Conservation (phyloP, 768 basidiomycete species). For the Leucosporidium scottii region DNA sequence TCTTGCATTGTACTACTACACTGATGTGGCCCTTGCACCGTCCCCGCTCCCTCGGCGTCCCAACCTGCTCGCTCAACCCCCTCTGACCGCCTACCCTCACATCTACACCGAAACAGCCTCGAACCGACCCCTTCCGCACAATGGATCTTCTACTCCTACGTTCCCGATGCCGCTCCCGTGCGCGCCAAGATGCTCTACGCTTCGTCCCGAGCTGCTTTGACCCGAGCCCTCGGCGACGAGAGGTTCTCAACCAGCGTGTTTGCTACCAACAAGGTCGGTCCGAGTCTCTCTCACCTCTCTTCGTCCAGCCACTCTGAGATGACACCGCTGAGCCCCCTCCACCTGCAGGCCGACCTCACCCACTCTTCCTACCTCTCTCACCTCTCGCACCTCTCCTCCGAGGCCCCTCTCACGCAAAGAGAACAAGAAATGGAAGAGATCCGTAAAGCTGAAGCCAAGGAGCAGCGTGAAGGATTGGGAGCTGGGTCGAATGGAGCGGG, state of each 20-base stretch:
- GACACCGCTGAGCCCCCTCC: background rate
- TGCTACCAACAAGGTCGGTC: slow-evolving; percentile 63
- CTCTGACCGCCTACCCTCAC: background rate
- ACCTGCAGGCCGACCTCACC: slow-evolving; percentile 43
- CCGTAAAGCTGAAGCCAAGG: slow-evolving; percentile 62
- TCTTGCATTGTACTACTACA: slow-evolving; percentile 37
- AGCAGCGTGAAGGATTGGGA: background rate
- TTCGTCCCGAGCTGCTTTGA: slow-evolving; percentile 61
- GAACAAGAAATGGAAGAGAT: slow-evolving; percentile 77
- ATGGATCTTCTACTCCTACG: slow-evolving; percentile 72
- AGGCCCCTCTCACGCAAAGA: slow-evolving; percentile 70
- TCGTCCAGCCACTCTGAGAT: too few species aligned
- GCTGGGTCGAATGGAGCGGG: background rate
- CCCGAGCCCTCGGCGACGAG: slow-evolving; percentile 66
- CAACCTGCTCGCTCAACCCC: too few species aligned
- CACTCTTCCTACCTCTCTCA: slow-evolving; percentile 62
- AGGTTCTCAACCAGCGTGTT: slow-evolving; percentile 67
- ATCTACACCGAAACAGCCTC: background rate
- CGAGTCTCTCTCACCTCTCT: slow-evolving; percentile 52
- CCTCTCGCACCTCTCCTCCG: slow-evolving; percentile 61
- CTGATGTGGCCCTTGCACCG: background rate
- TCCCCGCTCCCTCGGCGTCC: background rate
- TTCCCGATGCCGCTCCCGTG: slow-evolving; percentile 72
- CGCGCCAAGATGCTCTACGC: slow-evolving; percentile 90
- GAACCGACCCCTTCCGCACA: slow-evolving; percentile 32